Percentiles rank a stretch among this genome's conserved stretches.
These are phyloP conservation scores for Trametes hirsuta DNA, from an alignment of 1,284 basidiomycete genomes.

Conservation along the genomic window DNA sequence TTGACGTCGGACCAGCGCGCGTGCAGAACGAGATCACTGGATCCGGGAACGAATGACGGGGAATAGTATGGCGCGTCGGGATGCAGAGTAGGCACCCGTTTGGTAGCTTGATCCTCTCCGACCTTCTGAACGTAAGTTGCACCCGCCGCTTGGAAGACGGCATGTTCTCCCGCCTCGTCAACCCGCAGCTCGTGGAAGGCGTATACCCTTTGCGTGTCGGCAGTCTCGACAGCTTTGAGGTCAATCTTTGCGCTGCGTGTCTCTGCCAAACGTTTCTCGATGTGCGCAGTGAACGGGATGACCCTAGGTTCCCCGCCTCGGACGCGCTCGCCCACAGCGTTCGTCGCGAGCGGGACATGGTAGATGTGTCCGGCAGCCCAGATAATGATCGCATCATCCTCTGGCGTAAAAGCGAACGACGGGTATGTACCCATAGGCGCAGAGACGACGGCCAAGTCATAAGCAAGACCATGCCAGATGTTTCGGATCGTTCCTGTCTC, in stretches of 20 bases:
- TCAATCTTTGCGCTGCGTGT: conserved; percentile 53
- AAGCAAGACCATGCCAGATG: conserved; percentile 70
- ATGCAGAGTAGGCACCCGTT: conserved; percentile 52
- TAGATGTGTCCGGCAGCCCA: conserved; percentile 76
- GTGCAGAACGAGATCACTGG: conserved; percentile 56
- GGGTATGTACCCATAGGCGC: conserved; percentile 80
- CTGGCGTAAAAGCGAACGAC: conserved; percentile 67
- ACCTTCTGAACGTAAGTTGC: conserved; percentile 54
- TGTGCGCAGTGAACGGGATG: conserved; percentile 61
- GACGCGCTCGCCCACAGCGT: conserved; percentile 53
- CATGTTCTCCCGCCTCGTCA: conserved; percentile 52
- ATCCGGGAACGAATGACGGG: conserved; percentile 59
- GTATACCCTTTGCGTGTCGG: conserved; percentile 55
- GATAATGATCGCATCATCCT: conserved; percentile 64
- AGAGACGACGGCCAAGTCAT: conserved; percentile 62
- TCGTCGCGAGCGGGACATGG: conserved; percentile 55
- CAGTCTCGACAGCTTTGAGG: conserved; percentile 54
- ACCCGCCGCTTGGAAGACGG: conserved; percentile 59
- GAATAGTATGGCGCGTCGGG: conserved; percentile 62
- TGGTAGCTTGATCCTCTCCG: conserved; percentile 27
- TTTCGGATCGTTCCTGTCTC: conserved; percentile 64
- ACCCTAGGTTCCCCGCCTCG: conserved; percentile 45
- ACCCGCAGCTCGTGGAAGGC: conserved; percentile 63
- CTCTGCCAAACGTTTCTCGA: conserved; percentile 65
- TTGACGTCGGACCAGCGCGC: conserved; percentile 67